Evolutionary conservation across 345 rosid species (phyloP).

Genomic region (Capsella bursapastoris): DNA sequence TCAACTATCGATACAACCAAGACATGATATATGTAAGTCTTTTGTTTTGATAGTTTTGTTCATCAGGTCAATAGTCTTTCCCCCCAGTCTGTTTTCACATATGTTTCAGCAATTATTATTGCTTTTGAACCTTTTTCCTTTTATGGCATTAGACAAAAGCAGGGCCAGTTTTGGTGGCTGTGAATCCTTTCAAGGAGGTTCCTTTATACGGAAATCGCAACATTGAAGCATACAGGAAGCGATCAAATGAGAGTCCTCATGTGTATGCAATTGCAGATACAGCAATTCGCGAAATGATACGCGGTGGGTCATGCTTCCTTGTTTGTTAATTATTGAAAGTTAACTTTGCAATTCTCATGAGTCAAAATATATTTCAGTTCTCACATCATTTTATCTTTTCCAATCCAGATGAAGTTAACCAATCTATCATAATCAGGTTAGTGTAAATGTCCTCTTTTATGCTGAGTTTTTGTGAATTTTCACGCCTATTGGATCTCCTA

Average conservation of each 20-base stretch:
- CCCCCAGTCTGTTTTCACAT: slow-evolving; percentile 24
- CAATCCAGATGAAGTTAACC: slow-evolving; percentile 94
- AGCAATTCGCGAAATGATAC: slow-evolving; percentile 95
- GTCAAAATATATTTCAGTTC: slow-evolving; percentile 12
- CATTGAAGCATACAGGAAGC: slow-evolving; percentile 84
- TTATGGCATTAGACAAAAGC: slow-evolving; percentile 82
- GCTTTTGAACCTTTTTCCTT: slow-evolving; percentile 18
- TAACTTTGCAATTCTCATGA: slow-evolving; percentile 14
- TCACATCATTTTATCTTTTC: slow-evolving; percentile 44
- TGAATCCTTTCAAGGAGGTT: slow-evolving; percentile 96
- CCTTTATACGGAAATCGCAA: slow-evolving; percentile 80
- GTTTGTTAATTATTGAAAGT: slow-evolving; percentile 8
- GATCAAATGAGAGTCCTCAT: slow-evolving; percentile 78
- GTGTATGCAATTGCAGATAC: slow-evolving; percentile 97
- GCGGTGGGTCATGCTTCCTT: slow-evolving; percentile 62
- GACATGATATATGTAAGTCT: slow-evolving; percentile 92
- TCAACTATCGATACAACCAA: slow-evolving; percentile 81
- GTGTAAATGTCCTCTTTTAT: slow-evolving; percentile 35
- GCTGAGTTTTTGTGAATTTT: slow-evolving; percentile 6
- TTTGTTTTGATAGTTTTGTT: slow-evolving; percentile 30
- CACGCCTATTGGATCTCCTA: slow-evolving; percentile 7
- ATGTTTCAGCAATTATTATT: slow-evolving; percentile 15
- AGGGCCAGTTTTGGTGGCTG: slow-evolving; percentile 94
- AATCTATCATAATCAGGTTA: slow-evolving; percentile 98
- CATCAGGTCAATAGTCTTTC: neutral